These are phyloP conservation scores for Cytospora leucostoma DNA, from an alignment of 2,329 filamentous ascomycete species.

Conservation along the genomic window DNA sequence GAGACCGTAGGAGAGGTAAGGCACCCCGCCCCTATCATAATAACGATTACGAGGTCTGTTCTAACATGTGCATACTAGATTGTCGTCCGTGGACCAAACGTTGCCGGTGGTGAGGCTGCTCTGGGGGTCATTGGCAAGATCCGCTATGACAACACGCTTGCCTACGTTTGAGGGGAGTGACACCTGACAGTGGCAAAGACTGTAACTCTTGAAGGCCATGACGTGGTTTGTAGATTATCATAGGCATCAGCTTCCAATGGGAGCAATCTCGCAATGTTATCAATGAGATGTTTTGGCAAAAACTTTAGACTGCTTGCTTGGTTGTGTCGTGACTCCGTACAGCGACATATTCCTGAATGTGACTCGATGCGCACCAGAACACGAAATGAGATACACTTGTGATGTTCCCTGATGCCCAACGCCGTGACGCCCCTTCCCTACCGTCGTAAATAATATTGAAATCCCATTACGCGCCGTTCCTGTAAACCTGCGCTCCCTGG, in stretches of 20 bases:
- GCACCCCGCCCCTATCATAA: conserved; percentile 17
- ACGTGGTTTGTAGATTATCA: conserved; percentile 6
- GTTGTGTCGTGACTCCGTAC: conserved; percentile 1
- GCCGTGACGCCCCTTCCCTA: conserved; percentile 16
- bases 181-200: neutral
- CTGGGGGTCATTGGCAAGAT: conserved; percentile 67
- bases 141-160: conserved; percentile 71
- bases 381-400: conserved; percentile 7
- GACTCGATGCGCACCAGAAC: conserved; percentile 8
- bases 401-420: conserved; percentile 17
- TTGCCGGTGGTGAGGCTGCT: conserved; percentile 65
- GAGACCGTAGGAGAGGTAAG: conserved; percentile 64
- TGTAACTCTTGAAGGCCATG: neutral
- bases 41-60: neutral
- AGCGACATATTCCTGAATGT: conserved; percentile 9
- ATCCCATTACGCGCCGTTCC: conserved; percentile 63
- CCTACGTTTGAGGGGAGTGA: conserved; percentile 46
- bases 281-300: neutral
- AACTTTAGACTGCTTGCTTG: neutral
- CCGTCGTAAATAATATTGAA: neutral
- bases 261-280: neutral
- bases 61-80: conserved; percentile 51
- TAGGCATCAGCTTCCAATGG: neutral
- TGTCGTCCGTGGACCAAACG: conserved; percentile 70
- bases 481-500: conserved; percentile 73